Evolutionary conservation across 2,329 filamentous ascomycete species (phyloP), one percentile per base, ranked within the genome.

Genomic region (Ophiostoma tasmaniense): DNA sequence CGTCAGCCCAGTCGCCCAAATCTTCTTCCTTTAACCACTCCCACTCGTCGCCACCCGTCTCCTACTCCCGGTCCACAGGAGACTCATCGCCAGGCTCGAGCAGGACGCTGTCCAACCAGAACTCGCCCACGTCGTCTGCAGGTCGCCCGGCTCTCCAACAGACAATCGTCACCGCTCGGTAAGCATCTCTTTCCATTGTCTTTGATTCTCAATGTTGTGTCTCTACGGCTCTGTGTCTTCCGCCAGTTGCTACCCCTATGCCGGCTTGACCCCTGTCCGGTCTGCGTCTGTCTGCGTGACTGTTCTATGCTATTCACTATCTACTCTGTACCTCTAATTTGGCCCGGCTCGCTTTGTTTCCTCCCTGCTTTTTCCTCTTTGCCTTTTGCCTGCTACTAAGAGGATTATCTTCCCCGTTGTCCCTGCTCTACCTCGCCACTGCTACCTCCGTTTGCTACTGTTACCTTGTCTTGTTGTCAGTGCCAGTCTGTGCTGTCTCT

Each of bases 141-240:
- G 70, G 66, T n/a, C 69, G 68, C 33, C 67, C 70, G 68, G 65
- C 70, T 66, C 65, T 68, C 1, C 67, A 70, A 22, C 70, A 69
- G 64, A 70, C 50, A 35, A 35, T 68, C 64, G 25, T 71, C 11
- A 70, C 73, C 59, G 65, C 73, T 64, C 72, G 74, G 74, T 75
- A 74, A 73, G 73, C 67, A 39, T 33, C 1, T 33, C 33, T 33
- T 33, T 33, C 3, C 33, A 33, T 33, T 33, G 59, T 25, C 17
- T 64, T 55, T 55, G 6, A 33, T 33, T 22, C 0, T 28, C 5
- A n/a, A n/a, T 37, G 28, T 30, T 37, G 28, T 37, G 20, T 30
- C 35, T 39, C 35, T 45, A 1, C 35, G 35, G 50, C 30, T 62
- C 25, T 10, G 50, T 52, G 39, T 67, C 33, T 42, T 20, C 42